phyloP scores from a whole-genome alignment of 2,329 filamentous ascomycete species.

The Alternaria novae-zelandiae region DNA sequence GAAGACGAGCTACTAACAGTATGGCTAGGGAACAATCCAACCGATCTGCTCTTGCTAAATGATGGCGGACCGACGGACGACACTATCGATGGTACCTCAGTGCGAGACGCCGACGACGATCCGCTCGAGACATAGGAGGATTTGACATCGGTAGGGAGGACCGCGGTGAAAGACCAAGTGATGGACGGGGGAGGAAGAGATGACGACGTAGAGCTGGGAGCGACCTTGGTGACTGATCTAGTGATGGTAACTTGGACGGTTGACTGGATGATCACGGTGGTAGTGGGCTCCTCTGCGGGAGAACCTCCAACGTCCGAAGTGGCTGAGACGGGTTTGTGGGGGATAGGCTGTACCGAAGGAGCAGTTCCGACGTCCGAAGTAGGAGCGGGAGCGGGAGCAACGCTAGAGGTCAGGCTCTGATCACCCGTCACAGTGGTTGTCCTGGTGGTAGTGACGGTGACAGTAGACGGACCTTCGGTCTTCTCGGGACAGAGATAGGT shows the following conservation, averaged over 20 bases:
- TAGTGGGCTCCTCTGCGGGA: constrained; percentile 10
- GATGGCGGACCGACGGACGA: not conserved
- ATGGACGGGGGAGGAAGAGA: not conserved
- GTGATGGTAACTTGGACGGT: constrained; percentile 13
- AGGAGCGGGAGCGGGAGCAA: not conserved
- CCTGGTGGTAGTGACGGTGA: constrained; percentile 27
- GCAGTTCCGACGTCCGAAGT: not conserved
- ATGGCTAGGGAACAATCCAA: not conserved
- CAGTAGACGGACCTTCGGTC: constrained; percentile 10
- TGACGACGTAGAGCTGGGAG: not conserved
- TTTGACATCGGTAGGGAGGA: not conserved
- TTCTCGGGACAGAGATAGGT: constrained; percentile 30
- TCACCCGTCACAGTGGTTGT: constrained; percentile 14
- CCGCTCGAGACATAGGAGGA: not conserved
- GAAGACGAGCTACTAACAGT: constrained; percentile 2
- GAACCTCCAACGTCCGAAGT: not conserved
- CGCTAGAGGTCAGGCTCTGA: not conserved
- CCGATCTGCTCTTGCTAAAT: not conserved
- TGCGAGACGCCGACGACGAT: not conserved
- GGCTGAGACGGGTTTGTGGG: not conserved
- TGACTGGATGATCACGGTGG: constrained; percentile 23
- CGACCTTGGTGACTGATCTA: not conserved
- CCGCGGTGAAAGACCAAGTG: constrained; percentile 2
- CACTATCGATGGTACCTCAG: not conserved
- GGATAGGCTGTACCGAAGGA: not conserved